Evolutionary conservation across 2,329 filamentous ascomycete species (phyloP).

Genomic region (Penicillium sp.): DNA sequence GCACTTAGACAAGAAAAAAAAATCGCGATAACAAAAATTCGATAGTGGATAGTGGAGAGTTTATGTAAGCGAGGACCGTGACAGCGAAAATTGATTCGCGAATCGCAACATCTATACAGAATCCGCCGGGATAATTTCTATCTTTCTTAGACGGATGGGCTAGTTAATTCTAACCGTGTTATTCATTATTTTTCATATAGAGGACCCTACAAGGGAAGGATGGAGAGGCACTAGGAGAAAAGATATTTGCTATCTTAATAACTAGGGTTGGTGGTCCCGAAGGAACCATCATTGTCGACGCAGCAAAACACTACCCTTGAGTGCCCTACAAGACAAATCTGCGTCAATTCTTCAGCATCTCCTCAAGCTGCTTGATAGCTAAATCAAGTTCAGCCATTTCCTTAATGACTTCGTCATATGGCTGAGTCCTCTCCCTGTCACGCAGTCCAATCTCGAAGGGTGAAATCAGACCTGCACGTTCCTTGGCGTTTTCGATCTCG

Average conservation of each 20-base stretch:
- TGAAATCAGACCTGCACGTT: background rate
- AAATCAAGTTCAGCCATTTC: background rate
- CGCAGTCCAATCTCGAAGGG: background rate
- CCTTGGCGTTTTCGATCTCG: background rate
- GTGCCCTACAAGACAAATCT: background rate
- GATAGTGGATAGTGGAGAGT: constrained; percentile 32
- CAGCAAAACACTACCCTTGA: background rate
- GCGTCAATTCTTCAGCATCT: background rate
- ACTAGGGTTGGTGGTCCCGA: background rate
- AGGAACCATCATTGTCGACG: background rate
- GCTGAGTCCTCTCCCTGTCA: background rate
- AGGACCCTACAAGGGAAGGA: no score
- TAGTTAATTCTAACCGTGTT: background rate
- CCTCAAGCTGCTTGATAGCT: background rate
- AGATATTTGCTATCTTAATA: background rate
- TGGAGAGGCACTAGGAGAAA: no score
- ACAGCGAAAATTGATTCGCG: constrained; percentile 15
- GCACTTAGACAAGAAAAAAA: constrained; percentile 13
- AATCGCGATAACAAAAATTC: constrained; percentile 34
- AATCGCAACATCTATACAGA: background rate
- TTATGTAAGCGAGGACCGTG: constrained; percentile 32
- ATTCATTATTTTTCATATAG: no score
- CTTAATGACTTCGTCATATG: background rate
- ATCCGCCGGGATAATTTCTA: background rate
- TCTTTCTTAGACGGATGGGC: background rate